A percentile compares a stretch with the other conserved stretches of the same genome.
These are phyloP conservation scores for Stenogyne calaminthoides DNA, from an alignment of 305 asterid species.

Conservation along the genomic window DNA sequence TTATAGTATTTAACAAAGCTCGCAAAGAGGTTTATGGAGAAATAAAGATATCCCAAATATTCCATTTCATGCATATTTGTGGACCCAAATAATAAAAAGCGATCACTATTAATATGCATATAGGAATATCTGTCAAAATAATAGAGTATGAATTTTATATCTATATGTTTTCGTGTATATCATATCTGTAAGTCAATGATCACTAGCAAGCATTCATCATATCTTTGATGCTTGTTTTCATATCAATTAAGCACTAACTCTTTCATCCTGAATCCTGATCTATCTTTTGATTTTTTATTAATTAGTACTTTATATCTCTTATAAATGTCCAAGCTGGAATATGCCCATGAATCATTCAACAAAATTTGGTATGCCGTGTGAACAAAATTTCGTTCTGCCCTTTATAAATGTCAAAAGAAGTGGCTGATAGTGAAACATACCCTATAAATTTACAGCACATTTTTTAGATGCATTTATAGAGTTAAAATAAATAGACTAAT, in stretches of 20 bases:
- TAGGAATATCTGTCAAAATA: too few species aligned
- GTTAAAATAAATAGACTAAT: too few species aligned
- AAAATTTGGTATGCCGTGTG: not conserved
- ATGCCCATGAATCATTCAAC: conserved; percentile 13
- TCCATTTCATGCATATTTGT: not conserved
- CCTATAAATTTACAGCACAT: not conserved
- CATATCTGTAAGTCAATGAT: not conserved
- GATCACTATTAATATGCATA: too few species aligned
- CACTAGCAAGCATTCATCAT: conserved; percentile 8
- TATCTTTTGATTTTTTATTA: not conserved
- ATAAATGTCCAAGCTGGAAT: conserved; percentile 11
- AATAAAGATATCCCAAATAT: too few species aligned
- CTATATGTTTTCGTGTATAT: too few species aligned
- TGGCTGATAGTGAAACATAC: conserved; percentile 19
- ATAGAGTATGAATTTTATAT: too few species aligned
- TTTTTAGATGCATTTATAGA: too few species aligned
- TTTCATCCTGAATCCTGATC: not conserved
- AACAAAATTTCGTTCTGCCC: not conserved
- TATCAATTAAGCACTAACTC: conserved; percentile 8
- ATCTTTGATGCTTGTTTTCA: conserved; percentile 23
- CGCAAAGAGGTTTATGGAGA: too few species aligned
- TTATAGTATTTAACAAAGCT: too few species aligned
- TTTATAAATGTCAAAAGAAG: conserved; percentile 31
- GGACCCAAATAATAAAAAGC: not conserved
- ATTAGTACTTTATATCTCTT: not conserved